Base-by-base conservation (phyloP, 148 eudicot species). In the Rhododendron mucronatum region DNA sequence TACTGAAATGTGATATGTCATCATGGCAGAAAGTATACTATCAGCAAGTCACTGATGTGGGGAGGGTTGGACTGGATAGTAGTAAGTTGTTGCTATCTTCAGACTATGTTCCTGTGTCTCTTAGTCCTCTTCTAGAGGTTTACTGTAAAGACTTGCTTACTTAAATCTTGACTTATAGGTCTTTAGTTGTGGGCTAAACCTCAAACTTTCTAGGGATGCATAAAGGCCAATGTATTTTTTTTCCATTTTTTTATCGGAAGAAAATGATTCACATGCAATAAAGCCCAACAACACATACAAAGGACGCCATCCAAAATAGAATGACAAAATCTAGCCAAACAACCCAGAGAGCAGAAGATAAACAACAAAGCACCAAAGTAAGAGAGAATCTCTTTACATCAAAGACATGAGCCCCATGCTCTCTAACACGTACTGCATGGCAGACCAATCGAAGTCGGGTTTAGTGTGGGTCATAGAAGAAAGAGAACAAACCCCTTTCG, bases 11-110 rank as follows among this genome's bases (percentile, higher is more conserved):
- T 86, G 99, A 97, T 86, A 84, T 97, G 95, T 97, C 99, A 48
- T 94, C 99, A 80, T 97, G 99, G 99, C 99, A 97, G 91, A 97
- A 93, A 92, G 94, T 92, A 44, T 97, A 97, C 86, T 97, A 97
- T 88, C 94, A 95, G 84, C 98, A 94, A 89, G 96, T 97, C 81
- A 97, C 99, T 61, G 98, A 93, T 61, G 82, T 90, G 86, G 98
- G 98, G 81, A 94, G 99, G 89, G 99, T 97, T 50, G 99, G 99
- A 86, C 86, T 97, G 88, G 95, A 89, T 71, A 90, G 92, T 86
- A 97, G 99, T 97, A 83, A 76, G 87, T 82, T 80, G 45, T 48
- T 83, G 28, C 55, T 13, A 61, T 41, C 78, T 44, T 21, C 83
- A 97, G 98, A 93, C 15, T 39, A 8, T 2, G 20, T 85, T 41